Percentiles rank a stretch among this genome's conserved stretches.
Evolutionary conservation across 208 protist genomes (phyloP).

Genomic region (Herpetomonas muscarum): DNA sequence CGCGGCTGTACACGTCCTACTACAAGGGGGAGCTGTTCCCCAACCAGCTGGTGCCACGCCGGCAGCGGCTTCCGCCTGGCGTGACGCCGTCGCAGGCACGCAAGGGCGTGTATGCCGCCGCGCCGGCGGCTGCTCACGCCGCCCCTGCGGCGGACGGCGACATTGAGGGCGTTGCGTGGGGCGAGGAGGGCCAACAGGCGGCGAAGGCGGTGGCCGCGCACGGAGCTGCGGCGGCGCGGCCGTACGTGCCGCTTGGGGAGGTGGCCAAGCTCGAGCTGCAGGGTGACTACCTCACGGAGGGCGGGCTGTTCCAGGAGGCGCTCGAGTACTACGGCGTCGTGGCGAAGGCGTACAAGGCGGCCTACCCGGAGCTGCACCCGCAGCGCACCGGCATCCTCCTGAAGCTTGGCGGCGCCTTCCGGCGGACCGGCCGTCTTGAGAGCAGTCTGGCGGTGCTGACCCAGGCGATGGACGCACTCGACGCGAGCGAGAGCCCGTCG

Average conservation of each 20-base stretch:
- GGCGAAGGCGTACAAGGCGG: conserved; percentile 77
- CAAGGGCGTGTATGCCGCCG: conserved; percentile 4
- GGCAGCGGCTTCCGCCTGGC: conserved; percentile 46
- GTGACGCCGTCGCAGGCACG: conserved; percentile 19
- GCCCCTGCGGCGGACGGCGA: neutral
- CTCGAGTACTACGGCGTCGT: conserved; percentile 87
- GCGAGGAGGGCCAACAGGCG: conserved; percentile 25
- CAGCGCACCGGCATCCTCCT: conserved; percentile 66
- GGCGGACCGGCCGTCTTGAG: conserved; percentile 59
- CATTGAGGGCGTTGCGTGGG: conserved; percentile 48
- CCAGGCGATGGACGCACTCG: conserved; percentile 59
- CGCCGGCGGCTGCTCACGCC: neutral
- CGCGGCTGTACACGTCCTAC: conserved; percentile 85
- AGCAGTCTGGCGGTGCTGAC: conserved; percentile 66
- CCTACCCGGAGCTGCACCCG: conserved; percentile 71
- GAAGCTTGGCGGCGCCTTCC: conserved; percentile 76
- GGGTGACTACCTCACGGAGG: conserved; percentile 83
- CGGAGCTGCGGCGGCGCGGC: conserved; percentile 10
- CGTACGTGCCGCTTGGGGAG: conserved; percentile 77
- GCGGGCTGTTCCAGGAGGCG: conserved; percentile 79
- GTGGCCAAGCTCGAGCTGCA: conserved; percentile 85
- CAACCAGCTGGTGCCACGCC: conserved; percentile 63
- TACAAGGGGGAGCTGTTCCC: conserved; percentile 73
- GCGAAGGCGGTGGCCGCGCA: neutral
- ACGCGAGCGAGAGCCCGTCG: conserved; percentile 35